phyloP scores from a whole-genome alignment of 2,329 filamentous ascomycete genomes.

The Botryotinia globosa region DNA sequence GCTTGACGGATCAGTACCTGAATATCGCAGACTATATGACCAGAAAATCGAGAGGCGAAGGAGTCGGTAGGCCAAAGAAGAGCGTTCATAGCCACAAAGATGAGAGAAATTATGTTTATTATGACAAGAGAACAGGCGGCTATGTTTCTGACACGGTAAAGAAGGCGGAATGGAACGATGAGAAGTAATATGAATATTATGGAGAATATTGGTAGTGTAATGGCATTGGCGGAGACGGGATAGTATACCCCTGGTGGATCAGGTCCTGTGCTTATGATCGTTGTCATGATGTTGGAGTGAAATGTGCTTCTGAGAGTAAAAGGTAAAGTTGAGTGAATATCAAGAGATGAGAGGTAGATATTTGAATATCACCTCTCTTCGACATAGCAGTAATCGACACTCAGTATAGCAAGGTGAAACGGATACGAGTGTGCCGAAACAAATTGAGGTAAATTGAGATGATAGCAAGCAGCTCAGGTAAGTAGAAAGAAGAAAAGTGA shows the following conservation, averaged over 20 bases:
- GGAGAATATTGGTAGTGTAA: slow-evolving; percentile 48
- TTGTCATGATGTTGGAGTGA: not conserved
- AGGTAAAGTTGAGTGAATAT: not conserved
- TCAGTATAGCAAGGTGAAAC: not conserved
- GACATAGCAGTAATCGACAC: too few relatives aligned
- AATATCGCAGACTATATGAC: slow-evolving; percentile 61
- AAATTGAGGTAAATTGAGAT: not conserved
- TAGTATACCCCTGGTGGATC: not conserved
- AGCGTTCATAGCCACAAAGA: slow-evolving; percentile 59
- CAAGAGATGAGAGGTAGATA: not conserved
- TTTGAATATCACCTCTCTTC: not conserved
- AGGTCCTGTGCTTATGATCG: not conserved
- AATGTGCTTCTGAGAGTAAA: not conserved
- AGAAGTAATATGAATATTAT: slow-evolving; percentile 51
- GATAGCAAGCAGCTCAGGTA: not conserved
- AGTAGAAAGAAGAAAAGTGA: not conserved
- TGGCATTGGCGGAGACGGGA: slow-evolving; percentile 34
- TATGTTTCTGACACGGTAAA: slow-evolving; percentile 59
- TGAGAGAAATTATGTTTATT: slow-evolving; percentile 55
- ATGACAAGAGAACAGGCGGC: slow-evolving; percentile 55
- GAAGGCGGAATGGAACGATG: slow-evolving; percentile 57
- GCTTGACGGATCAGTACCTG: slow-evolving; percentile 57
- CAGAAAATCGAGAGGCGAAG: slow-evolving; percentile 52
- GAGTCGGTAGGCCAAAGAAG: slow-evolving; percentile 63
- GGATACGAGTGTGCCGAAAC: not conserved